These are phyloP conservation scores for Termitomyces sp. DNA, from an alignment of 768 basidiomycete species.

Conservation along the genomic window DNA sequence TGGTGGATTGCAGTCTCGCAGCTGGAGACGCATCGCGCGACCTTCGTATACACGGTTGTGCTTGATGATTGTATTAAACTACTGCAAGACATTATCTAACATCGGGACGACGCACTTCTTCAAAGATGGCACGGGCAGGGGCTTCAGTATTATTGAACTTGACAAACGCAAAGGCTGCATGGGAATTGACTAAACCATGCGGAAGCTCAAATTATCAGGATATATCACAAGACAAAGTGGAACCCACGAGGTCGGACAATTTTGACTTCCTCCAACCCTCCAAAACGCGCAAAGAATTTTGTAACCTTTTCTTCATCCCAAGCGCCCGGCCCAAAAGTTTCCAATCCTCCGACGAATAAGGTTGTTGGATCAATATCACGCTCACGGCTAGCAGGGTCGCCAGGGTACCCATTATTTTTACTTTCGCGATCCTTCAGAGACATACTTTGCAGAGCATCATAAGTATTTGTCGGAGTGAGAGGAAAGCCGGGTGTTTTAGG, in stretches of 20 bases:
- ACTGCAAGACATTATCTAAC: neutral
- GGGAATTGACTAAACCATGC: conserved; percentile 42
- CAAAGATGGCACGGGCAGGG: conserved; percentile 59
- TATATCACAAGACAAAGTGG: neutral
- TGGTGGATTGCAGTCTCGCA: conserved; percentile 62
- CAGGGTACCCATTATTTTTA: conserved; percentile 16
- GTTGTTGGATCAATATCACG: conserved; percentile 57
- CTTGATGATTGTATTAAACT: conserved; percentile 28
- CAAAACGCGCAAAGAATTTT: conserved; percentile 56
- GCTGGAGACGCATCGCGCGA: conserved; percentile 68
- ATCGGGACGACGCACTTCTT: conserved; percentile 41
- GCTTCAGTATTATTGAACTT: conserved; percentile 59
- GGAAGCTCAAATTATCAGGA: neutral
- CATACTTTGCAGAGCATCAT: conserved; percentile 25
- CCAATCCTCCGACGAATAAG: conserved; percentile 74
- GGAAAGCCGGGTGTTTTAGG: conserved; percentile 47
- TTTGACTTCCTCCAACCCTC: conserved; percentile 57
- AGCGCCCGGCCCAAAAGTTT: conserved; percentile 51
- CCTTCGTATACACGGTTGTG: conserved; percentile 67
- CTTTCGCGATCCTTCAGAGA: conserved; percentile 19
- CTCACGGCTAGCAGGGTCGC: conserved; percentile 17
- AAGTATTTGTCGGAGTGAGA: conserved; percentile 39
- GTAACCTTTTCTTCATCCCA: conserved; percentile 67
- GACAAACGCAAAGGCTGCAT: conserved; percentile 75
- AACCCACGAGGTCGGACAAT: conserved; percentile 58